phyloP scores from a whole-genome alignment of 768 basidiomycete genomes.

The Pisolithus sp. region DNA sequence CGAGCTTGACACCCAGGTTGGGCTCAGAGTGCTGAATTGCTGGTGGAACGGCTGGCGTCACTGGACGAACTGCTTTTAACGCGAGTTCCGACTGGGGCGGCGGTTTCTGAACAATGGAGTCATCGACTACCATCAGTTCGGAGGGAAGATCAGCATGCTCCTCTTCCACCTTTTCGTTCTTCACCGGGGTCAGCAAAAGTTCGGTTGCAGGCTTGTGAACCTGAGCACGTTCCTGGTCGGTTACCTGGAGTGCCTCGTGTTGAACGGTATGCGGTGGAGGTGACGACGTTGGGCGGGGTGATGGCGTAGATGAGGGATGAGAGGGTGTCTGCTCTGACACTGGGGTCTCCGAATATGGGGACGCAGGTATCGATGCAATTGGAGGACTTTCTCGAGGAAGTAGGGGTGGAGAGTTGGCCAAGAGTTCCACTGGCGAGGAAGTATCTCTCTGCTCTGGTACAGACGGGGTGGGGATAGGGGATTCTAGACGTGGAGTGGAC shows the following conservation, averaged over 20 bases:
- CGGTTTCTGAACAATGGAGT: neutral
- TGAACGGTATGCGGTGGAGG: neutral
- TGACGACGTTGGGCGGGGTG: neutral
- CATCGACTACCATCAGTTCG: neutral
- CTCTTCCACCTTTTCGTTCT: neutral
- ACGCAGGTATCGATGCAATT: neutral
- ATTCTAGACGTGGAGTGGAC: too few species aligned
- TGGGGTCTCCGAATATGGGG: neutral
- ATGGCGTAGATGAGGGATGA: neutral
- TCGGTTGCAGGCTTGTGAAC: too few species aligned
- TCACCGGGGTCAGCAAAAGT: neutral
- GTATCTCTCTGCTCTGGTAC: neutral
- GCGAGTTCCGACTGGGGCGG: neutral
- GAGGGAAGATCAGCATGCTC: neutral
- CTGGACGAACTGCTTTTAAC: neutral
- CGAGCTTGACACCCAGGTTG: slow-evolving; percentile 5
- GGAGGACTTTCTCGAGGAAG: slow-evolving; percentile 1
- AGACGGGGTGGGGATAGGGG: neutral
- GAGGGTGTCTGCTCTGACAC: neutral
- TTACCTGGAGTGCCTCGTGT: too few species aligned
- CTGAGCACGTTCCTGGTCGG: too few species aligned
- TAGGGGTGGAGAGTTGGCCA: slow-evolving; percentile 1
- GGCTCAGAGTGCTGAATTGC: slow-evolving; percentile 1
- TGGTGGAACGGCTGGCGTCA: neutral
- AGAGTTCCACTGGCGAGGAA: neutral